Percentiles rank a stretch among this genome's conserved stretches.
phyloP scores from a whole-genome alignment of 2,329 filamentous ascomycete species.

The Mollisiaceae sp. region DNA sequence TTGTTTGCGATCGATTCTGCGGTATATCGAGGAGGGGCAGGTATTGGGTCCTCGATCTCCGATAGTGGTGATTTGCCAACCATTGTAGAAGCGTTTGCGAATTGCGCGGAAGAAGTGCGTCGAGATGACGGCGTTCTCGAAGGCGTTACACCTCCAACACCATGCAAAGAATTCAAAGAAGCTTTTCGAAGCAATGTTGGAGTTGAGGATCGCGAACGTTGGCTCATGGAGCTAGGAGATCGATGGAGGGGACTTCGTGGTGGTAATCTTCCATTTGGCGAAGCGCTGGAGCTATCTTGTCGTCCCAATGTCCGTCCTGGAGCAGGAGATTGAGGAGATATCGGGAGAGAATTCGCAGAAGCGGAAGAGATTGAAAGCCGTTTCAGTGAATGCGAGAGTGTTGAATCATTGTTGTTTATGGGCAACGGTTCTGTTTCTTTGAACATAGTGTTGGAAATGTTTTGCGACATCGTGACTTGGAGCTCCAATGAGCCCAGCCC shows the following conservation, averaged over 20 bases:
- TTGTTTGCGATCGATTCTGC: conserved; percentile 50
- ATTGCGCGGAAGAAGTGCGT: conserved; percentile 51
- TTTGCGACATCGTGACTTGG: conserved; percentile 23
- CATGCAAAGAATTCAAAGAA: conserved; percentile 50
- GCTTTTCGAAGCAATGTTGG: conserved; percentile 49
- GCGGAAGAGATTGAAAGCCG: conserved; percentile 45
- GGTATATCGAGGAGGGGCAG: conserved; percentile 49
- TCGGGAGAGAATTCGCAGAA: conserved; percentile 27
- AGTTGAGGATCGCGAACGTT: conserved; percentile 47
- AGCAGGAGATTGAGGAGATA: conserved; percentile 29
- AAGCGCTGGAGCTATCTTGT: conserved; percentile 29
- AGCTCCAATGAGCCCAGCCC: conserved; percentile 13
- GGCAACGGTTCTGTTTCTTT: conserved; percentile 26
- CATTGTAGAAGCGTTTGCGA: conserved; percentile 43
- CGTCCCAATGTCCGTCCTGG: conserved; percentile 24
- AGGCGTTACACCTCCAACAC: conserved; percentile 44
- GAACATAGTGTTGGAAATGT: conserved; percentile 16
- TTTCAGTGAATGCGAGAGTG: conserved; percentile 45
- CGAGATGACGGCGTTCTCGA: conserved; percentile 45
- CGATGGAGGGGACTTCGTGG: conserved; percentile 42
- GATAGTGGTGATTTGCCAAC: conserved; percentile 47
- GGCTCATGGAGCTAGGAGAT: conserved; percentile 50
- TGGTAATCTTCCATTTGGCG: conserved; percentile 37
- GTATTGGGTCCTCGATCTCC: conserved; percentile 42
- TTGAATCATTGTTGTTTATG: conserved; percentile 30